phyloP scores from a whole-genome alignment of 352 stramenopile species.

The Pythium biforme region DNA sequence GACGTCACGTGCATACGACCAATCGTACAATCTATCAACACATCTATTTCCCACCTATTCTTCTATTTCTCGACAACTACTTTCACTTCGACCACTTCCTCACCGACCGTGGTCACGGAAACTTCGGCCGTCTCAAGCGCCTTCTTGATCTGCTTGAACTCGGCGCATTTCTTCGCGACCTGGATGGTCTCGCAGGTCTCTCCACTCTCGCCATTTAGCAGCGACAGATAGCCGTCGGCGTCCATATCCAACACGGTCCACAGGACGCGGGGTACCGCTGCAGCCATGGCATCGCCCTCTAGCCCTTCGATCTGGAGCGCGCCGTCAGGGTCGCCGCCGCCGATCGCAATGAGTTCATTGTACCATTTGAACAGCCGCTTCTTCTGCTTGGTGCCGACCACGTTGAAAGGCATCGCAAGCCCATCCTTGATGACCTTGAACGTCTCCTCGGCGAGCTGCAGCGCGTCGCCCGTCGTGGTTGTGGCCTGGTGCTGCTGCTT shows the following conservation, averaged over 20 bases:
- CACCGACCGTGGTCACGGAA: slow-evolving; percentile 47
- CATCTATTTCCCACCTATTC: background rate
- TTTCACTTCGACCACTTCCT: slow-evolving; percentile 29
- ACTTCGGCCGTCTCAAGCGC: slow-evolving; percentile 58
- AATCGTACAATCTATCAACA: background rate
- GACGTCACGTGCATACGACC: background rate
- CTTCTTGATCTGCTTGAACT: slow-evolving; percentile 74
- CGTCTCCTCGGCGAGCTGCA: slow-evolving; percentile 51
- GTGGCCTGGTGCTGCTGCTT: slow-evolving; percentile 35
- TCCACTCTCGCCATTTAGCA: slow-evolving; percentile 63
- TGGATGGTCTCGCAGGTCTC: slow-evolving; percentile 70
- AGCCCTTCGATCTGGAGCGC: slow-evolving; percentile 26
- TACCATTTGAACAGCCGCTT: slow-evolving; percentile 83
- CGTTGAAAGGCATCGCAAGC: slow-evolving; percentile 82
- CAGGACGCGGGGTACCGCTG: slow-evolving; percentile 25
- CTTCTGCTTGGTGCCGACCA: slow-evolving; percentile 81
- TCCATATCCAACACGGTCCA: slow-evolving; percentile 78
- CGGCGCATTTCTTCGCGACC: slow-evolving; percentile 59
- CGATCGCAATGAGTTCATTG: slow-evolving; percentile 71
- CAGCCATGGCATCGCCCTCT: slow-evolving; percentile 20
- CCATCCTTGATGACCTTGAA: slow-evolving; percentile 78
- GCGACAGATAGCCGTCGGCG: slow-evolving; percentile 68
- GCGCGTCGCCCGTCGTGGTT: slow-evolving; percentile 15
- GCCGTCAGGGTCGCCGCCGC: slow-evolving; percentile 45
- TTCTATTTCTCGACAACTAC: slow-evolving; percentile 11